Evolutionary conservation across 176 grass and related monocot species (phyloP).

Genomic region (Alopecurus myosuroides): DNA sequence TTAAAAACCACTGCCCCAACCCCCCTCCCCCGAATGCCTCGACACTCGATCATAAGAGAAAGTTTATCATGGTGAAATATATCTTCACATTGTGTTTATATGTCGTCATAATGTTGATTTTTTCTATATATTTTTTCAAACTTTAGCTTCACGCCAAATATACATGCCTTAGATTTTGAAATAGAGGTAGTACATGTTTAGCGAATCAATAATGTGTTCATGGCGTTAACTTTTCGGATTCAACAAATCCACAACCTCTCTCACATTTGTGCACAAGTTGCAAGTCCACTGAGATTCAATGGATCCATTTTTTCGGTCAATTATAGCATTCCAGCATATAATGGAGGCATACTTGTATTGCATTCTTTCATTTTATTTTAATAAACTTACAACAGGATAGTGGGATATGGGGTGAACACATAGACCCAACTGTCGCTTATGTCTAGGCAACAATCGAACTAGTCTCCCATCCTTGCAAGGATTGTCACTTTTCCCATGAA

Average conservation of each 20-base stretch:
- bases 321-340: not conserved
- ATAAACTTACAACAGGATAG: not conserved
- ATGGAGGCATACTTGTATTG: not conserved
- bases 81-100: too few relatives aligned
- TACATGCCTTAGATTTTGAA: too few relatives aligned
- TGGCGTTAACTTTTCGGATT: not conserved
- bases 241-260: not conserved
- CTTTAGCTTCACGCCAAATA: too few relatives aligned
- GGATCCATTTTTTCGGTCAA: not conserved
- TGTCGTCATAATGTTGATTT: too few relatives aligned
- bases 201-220: too few relatives aligned
- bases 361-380: not conserved
- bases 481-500: not conserved
- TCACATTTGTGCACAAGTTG: not conserved
- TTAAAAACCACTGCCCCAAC: too few relatives aligned
- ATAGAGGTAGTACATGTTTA: too few relatives aligned
- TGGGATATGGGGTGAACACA: not conserved
- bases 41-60: too few relatives aligned
- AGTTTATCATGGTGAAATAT: too few relatives aligned
- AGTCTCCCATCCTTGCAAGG: not conserved
- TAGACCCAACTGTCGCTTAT: not conserved
- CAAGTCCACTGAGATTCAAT: not conserved
- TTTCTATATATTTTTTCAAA: not conserved
- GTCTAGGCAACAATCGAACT: not conserved
- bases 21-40: too few relatives aligned